A percentile compares a stretch with the other conserved stretches of the same genome.
These are phyloP conservation scores for Phytophthora colocasiae DNA, from an alignment of 352 stramenopile genomes.

Conservation along the genomic window DNA sequence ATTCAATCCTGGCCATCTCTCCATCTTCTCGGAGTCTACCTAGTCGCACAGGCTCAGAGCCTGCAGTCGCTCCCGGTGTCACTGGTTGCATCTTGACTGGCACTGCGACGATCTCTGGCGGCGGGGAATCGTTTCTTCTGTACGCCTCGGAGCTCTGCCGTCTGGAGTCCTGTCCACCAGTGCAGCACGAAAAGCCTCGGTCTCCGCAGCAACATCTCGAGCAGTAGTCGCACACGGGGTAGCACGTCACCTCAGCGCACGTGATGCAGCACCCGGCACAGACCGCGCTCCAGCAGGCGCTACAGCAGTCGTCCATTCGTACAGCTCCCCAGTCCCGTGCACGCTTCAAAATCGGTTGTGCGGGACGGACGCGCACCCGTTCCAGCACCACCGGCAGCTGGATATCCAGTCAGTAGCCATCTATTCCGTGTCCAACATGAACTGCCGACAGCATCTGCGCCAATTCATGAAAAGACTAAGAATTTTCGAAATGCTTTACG, in stretches of 20 bases:
- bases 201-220: slow-evolving; percentile 33
- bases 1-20: neutral
- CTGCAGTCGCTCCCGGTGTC: slow-evolving; percentile 7
- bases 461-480: neutral
- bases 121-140: slow-evolving; percentile 8
- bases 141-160: slow-evolving; percentile 12
- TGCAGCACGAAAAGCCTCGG: slow-evolving; percentile 33
- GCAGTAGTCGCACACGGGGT: slow-evolving; percentile 24
- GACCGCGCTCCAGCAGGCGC: slow-evolving; percentile 22
- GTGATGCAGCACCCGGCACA: slow-evolving; percentile 39
- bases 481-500: neutral
- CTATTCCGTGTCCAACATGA: slow-evolving; percentile 4
- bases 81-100: slow-evolving; percentile 34
- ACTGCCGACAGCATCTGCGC: neutral
- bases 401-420: slow-evolving; percentile 1
- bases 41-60: neutral
- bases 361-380: neutral
- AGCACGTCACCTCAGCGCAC: slow-evolving; percentile 19
- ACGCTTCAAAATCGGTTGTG: slow-evolving; percentile 6
- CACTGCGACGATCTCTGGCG: slow-evolving; percentile 17
- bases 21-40: slow-evolving; percentile 7
- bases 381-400: slow-evolving; percentile 6
- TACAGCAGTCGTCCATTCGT: slow-evolving; percentile 37
- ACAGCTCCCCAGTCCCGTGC: neutral
- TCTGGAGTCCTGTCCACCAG: slow-evolving; percentile 12